These are phyloP conservation scores for Xylaria scruposa DNA, from an alignment of 495 filamentous ascomycete genomes.

Conservation along the genomic window DNA sequence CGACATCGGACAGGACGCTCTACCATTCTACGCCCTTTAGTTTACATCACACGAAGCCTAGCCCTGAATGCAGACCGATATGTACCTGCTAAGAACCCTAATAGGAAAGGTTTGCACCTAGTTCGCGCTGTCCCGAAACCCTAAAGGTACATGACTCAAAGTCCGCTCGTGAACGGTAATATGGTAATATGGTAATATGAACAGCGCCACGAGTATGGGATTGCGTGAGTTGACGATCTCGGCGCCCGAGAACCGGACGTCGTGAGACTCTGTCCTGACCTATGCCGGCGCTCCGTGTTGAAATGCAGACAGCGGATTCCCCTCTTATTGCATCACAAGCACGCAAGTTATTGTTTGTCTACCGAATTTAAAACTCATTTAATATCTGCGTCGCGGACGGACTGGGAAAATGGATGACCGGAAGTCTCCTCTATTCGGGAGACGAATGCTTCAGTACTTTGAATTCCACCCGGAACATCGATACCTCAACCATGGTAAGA, in stretches of 20 bases:
- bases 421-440: constrained; percentile 22
- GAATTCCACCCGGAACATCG: constrained; percentile 69
- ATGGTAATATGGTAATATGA: not conserved
- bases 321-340: not conserved
- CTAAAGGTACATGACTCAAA: not conserved
- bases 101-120: constrained; percentile 11
- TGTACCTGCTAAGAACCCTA: not conserved
- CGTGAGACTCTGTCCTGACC: not conserved
- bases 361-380: not conserved
- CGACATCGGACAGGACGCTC: not conserved
- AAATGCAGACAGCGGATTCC: too few species aligned
- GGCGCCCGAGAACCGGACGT: constrained; percentile 7
- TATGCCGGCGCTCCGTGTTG: not conserved
- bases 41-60: not conserved
- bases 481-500: constrained; percentile 83
- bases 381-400: not conserved
- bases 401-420: not conserved
- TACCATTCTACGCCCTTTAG: constrained; percentile 4
- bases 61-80: not conserved
- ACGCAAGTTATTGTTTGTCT: not conserved
- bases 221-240: not conserved
- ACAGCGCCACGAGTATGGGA: not conserved
- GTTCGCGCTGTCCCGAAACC: too few species aligned
- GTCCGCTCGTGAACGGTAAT: not conserved
- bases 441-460: constrained; percentile 58